Percentiles rank a stretch among this genome's conserved stretches.
Evolutionary conservation across 2,329 filamentous ascomycete species (phyloP).

Genomic region (Talaromyces atroroseus): DNA sequence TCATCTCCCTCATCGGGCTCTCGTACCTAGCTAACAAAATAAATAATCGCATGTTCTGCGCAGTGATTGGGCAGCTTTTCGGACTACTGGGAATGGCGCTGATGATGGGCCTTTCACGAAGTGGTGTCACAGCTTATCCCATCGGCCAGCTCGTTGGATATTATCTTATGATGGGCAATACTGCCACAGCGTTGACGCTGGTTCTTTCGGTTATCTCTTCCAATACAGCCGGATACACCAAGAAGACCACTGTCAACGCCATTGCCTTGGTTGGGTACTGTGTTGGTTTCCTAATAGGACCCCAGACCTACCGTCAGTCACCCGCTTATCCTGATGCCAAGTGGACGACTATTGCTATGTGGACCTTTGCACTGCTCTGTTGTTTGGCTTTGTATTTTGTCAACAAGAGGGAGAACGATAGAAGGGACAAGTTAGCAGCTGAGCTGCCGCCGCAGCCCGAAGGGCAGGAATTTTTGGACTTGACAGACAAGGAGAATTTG

Average conservation of each 20-base stretch:
- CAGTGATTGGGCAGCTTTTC: not conserved
- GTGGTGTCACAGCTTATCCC: not conserved
- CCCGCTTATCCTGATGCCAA: not conserved
- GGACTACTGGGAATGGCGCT: not conserved
- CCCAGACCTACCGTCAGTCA: not conserved
- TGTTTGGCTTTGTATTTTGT: not conserved
- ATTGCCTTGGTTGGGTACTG: not conserved
- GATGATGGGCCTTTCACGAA: not conserved
- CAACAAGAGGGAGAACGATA: not conserved
- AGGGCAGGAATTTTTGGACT: slow-evolving; percentile 75
- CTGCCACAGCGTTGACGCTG: not conserved
- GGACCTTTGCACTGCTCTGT: not conserved
- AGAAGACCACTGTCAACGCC: slow-evolving; percentile 2
- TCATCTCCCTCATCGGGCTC: not conserved
- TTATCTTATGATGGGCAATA: not conserved
- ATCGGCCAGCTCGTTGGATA: not conserved
- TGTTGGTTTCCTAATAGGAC: not conserved
- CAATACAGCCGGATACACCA: not conserved
- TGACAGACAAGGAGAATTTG: slow-evolving; percentile 6
- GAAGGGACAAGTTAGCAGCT: not conserved
- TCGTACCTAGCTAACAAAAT: not conserved
- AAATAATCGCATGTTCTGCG: not conserved
- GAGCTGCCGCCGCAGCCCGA: slow-evolving; percentile 58
- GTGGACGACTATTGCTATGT: not conserved
- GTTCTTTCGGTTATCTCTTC: not conserved